These are phyloP conservation scores for Suillus placidus DNA, from an alignment of 768 basidiomycete genomes.

Conservation along the genomic window DNA sequence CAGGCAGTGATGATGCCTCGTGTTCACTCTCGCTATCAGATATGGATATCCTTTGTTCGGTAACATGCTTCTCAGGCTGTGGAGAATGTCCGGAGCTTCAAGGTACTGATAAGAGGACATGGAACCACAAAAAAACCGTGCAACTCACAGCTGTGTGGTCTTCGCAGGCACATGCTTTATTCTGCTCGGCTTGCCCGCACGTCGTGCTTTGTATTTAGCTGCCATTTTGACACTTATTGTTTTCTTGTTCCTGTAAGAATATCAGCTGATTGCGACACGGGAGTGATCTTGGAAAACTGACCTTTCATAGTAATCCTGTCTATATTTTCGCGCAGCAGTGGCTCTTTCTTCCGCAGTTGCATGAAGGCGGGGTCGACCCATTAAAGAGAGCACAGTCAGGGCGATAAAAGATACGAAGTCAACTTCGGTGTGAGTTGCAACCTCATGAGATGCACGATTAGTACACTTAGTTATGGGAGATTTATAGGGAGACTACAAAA, in stretches of 20 bases:
- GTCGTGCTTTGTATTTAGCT: conserved; percentile 6
- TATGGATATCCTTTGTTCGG: neutral
- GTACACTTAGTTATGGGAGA: conserved; percentile 4
- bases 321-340: conserved; percentile 3
- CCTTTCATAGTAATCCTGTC: conserved; percentile 9
- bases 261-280: neutral
- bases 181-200: neutral
- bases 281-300: neutral
- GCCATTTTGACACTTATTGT: conserved; percentile 7
- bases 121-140: neutral
- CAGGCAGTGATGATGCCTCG: neutral
- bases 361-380: conserved; percentile 8
- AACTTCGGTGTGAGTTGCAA: neutral
- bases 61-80: neutral
- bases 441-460: neutral
- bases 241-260: conserved; percentile 1
- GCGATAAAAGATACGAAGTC: neutral
- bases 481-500: neutral
- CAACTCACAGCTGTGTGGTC: neutral
- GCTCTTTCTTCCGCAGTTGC: conserved; percentile 5
- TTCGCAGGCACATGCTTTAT: neutral
- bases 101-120: neutral
- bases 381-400: neutral
- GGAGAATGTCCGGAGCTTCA: neutral
- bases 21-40: neutral